These are phyloP conservation scores for Aspergillus sergii DNA, from an alignment of 2,329 filamentous ascomycete species.

Conservation along the genomic window DNA sequence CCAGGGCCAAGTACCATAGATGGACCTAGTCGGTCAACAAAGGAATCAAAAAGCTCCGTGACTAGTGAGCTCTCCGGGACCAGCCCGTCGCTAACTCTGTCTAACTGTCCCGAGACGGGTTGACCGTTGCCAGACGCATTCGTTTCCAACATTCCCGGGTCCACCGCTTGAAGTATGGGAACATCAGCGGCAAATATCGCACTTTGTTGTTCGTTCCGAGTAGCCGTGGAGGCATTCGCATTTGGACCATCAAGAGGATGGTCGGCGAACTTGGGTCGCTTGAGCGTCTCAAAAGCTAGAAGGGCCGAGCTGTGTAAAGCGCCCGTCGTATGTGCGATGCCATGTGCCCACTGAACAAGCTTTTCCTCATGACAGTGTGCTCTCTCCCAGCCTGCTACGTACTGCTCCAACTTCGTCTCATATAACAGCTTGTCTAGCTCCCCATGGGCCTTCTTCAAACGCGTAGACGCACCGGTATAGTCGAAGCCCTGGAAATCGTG, in stretches of 20 bases:
- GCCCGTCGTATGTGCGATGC: constrained; percentile 83
- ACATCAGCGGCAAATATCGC: not conserved
- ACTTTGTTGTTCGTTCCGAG: constrained; percentile 16
- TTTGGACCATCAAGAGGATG: not conserved
- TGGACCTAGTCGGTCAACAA: constrained; percentile 84
- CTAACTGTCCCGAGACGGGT: not conserved
- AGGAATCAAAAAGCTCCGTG: constrained; percentile 86
- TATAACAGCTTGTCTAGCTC: constrained; percentile 75
- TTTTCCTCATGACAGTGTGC: constrained; percentile 77
- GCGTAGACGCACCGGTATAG: constrained; percentile 63
- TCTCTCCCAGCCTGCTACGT: constrained; percentile 74
- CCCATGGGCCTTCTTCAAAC: constrained; percentile 68
- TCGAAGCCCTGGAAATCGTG: constrained; percentile 69
- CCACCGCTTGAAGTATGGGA: not conserved
- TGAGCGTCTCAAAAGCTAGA: constrained; percentile 82
- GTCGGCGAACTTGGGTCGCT: constrained; percentile 53
- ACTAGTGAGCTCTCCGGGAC: constrained; percentile 45
- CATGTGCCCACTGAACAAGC: constrained; percentile 81
- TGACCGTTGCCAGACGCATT: not conserved
- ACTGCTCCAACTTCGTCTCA: constrained; percentile 90
- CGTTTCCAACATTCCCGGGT: not conserved
- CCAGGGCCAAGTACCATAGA: constrained; percentile 64
- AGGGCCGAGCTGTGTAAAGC: constrained; percentile 85
- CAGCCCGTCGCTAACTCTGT: rapidly evolving
- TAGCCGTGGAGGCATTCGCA: constrained; percentile 3